Evolutionary conservation across 1,284 basidiomycete species (phyloP).

Genomic region (Austroboletus olivaceoglutinosus): DNA sequence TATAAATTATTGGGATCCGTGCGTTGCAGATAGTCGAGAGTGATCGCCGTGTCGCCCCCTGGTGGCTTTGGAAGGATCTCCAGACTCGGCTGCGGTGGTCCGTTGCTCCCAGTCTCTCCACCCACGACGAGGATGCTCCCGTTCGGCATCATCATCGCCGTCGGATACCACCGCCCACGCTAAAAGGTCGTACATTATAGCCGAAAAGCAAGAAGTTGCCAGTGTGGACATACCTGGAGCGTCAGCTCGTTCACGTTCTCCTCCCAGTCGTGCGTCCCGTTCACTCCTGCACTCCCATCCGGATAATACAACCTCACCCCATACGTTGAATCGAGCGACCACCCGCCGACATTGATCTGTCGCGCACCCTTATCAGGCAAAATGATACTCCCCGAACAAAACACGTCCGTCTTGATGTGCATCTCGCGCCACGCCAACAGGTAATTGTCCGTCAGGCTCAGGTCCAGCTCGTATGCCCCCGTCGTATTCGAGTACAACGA

Average conservation of each 20-base stretch:
- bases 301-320: conserved; percentile 63
- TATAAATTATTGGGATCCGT: conserved; percentile 77
- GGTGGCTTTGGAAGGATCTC: conserved; percentile 53
- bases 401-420: conserved; percentile 72
- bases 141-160: conserved; percentile 61
- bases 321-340: conserved; percentile 60
- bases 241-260: conserved; percentile 43
- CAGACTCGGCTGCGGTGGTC: conserved; percentile 57
- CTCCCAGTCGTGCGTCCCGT: conserved; percentile 56
- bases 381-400: conserved; percentile 70
- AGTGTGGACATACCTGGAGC: conserved; percentile 41
- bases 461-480: conserved; percentile 73
- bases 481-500: conserved; percentile 61
- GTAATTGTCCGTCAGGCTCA: conserved; percentile 55
- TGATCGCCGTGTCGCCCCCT: conserved; percentile 42
- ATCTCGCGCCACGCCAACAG: conserved; percentile 63
- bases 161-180: conserved; percentile 73
- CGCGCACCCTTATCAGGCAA: conserved; percentile 70
- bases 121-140: conserved; percentile 71
- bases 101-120: conserved; percentile 71
- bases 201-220: neutral
- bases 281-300: conserved; percentile 47
- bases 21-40: conserved; percentile 48
- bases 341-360: conserved; percentile 69
- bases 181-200: conserved; percentile 29